Evolutionary conservation across 352 stramenopile species (phyloP).

Genomic region (Phytopythium kandeliae): DNA sequence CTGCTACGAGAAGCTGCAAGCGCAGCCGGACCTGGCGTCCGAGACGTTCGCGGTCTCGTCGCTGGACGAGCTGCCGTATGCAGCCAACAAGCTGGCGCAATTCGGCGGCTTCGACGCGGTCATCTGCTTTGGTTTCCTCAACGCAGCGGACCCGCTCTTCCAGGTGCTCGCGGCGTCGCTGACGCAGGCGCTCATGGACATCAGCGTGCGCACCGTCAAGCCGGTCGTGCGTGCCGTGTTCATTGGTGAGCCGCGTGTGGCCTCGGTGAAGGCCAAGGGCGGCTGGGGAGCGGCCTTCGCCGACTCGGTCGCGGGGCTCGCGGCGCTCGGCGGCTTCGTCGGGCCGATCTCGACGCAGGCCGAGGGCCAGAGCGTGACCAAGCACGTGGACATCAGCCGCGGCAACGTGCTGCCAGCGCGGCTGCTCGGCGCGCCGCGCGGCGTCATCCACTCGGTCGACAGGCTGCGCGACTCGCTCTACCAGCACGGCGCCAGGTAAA

Average conservation of each 20-base stretch:
- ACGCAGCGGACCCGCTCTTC: constrained; percentile 59
- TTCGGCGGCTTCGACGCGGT: constrained; percentile 65
- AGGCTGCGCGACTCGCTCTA: constrained; percentile 66
- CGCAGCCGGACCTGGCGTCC: background rate
- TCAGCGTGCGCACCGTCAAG: constrained; percentile 77
- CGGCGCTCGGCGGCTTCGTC: constrained; percentile 65
- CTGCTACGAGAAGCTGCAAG: constrained; percentile 37
- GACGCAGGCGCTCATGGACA: constrained; percentile 76
- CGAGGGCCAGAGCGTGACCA: constrained; percentile 37
- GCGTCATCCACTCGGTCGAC: constrained; percentile 55
- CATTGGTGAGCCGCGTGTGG: constrained; percentile 66
- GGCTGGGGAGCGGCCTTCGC: constrained; percentile 69
- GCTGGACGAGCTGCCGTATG: constrained; percentile 74
- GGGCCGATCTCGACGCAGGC: constrained; percentile 31
- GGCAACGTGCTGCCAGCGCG: constrained; percentile 67
- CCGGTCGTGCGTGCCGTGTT: constrained; percentile 77
- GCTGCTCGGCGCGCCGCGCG: constrained; percentile 49
- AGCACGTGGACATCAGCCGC: constrained; percentile 52
- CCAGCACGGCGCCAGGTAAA: constrained; percentile 65
- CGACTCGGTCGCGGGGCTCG: constrained; percentile 44
- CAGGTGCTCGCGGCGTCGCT: constrained; percentile 43
- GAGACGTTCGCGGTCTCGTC: constrained; percentile 69
- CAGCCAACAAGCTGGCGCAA: constrained; percentile 73
- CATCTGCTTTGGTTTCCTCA: constrained; percentile 77
- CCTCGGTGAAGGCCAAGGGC: constrained; percentile 65